Base-by-base conservation (phyloP, 306 rosid genomes). In the Chamaecrista fasciculata region DNA sequence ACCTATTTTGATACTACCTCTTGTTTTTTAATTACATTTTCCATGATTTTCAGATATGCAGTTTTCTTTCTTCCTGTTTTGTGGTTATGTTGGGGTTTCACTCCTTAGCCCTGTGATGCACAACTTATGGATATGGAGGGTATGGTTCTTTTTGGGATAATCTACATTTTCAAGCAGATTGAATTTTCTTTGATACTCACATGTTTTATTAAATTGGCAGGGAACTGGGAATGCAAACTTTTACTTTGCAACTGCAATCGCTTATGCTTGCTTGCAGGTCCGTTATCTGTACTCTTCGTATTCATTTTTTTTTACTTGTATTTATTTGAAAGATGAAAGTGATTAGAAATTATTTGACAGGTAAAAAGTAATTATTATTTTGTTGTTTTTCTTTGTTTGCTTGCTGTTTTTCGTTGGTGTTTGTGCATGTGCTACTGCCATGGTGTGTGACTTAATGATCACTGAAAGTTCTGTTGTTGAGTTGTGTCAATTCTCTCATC, bases 91-190 rank as follows among this genome's bases (percentile, higher is more conserved):
- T 53, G 96, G 96, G 74, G 88, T 92, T 82, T 84, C 95, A 56
- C 89, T 89, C 58, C 95, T 92, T 47, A 89, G 97, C 82, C 97
- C 96, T 58, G 96, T 92, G 78, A 92, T 92, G 97, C 97, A 92
- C 89, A 92, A 92, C 82, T 83, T 89, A 67, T 92, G 97, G 97
- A 92, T 89, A 77, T 92, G 97, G 97, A 84, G 96, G 92, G 97
- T 92, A 92, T 69, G 87, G 31, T 49, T 42, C 47, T 37, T 51
- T 77, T 34, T 76, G 47, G 48, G 48, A 67, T 80, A 49, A 37
- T 72, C 60, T 73, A 29, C 75, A 37, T 42, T 61, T 80, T 47
- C 72, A 62, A 44, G 18, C 68, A 37, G 72, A 76, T 67, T 36
- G 37, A 21, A 28, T 66, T 53, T 53, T 39, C 62, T 44, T 51